A percentile compares a stretch with the other conserved stretches of the same genome.
phyloP scores from a whole-genome alignment of 1,284 basidiomycete genomes.

The Xanthoconium separans region DNA sequence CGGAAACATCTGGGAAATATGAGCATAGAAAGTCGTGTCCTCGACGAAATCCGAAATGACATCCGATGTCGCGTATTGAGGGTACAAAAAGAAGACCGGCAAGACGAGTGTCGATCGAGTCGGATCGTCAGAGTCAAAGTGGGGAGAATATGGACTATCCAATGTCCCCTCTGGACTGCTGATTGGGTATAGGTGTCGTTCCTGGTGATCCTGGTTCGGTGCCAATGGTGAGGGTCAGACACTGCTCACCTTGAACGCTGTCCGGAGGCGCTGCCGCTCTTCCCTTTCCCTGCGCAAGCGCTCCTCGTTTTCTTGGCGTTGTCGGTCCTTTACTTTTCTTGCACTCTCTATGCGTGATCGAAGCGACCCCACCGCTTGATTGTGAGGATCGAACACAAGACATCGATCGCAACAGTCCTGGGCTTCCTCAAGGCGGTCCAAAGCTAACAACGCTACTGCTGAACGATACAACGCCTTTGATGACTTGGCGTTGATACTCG shows the following conservation, averaged over 20 bases:
- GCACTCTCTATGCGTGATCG: slow-evolving; percentile 46
- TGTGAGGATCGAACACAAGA: slow-evolving; percentile 56
- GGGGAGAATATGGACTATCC: slow-evolving; percentile 54
- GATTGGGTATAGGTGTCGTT: slow-evolving; percentile 60
- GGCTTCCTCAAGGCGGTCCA: slow-evolving; percentile 77
- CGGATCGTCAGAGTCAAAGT: slow-evolving; percentile 63
- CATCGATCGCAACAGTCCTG: slow-evolving; percentile 76
- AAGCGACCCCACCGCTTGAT: slow-evolving; percentile 48
- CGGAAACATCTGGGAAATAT: slow-evolving; percentile 84
- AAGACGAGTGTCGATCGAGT: slow-evolving; percentile 65
- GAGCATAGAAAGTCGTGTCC: slow-evolving; percentile 77
- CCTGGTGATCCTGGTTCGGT: slow-evolving; percentile 40
- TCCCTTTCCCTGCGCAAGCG: slow-evolving; percentile 46
- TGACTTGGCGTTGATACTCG: slow-evolving; percentile 60
- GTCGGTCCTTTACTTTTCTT: slow-evolving; percentile 51
- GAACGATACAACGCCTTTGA: slow-evolving; percentile 87
- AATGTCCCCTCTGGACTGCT: slow-evolving; percentile 59
- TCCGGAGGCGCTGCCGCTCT: slow-evolving; percentile 45
- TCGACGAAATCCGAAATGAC: slow-evolving; percentile 87
- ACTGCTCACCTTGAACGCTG: slow-evolving; percentile 61
- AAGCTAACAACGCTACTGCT: slow-evolving; percentile 67
- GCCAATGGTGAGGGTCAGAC: background rate
- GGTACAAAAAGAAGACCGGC: slow-evolving; percentile 92
- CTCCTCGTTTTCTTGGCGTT: slow-evolving; percentile 50
- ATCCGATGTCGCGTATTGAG: slow-evolving; percentile 86